Conservation (phyloP, 2,329 filamentous ascomycete species). For the Talaromyces sp. region DNA sequence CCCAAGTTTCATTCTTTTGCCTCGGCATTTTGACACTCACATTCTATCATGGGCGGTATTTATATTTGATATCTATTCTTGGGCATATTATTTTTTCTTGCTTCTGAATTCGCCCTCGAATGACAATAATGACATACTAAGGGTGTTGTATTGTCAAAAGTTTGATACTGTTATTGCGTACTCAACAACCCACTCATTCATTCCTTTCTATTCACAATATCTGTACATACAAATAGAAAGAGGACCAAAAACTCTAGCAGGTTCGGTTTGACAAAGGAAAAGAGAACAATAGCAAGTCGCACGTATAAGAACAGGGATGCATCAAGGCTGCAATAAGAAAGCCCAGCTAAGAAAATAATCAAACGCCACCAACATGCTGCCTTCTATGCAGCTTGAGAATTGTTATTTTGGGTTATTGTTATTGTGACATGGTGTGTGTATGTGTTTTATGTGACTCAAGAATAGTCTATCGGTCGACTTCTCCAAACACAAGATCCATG, state of each 20-base stretch:
- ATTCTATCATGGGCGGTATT: neutral
- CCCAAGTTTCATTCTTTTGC: neutral
- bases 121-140: neutral
- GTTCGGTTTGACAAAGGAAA: slow-evolving; percentile 13
- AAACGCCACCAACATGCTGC: slow-evolving; percentile 29
- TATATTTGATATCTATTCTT: neutral
- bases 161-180: neutral
- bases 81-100: neutral
- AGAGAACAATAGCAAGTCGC: slow-evolving; percentile 10
- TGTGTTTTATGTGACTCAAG: slow-evolving; percentile 1
- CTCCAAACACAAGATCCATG: slow-evolving; percentile 86
- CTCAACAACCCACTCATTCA: slow-evolving; percentile 2
- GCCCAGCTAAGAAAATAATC: slow-evolving; percentile 18
- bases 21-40: neutral
- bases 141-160: neutral
- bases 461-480: slow-evolving; percentile 47
- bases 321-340: slow-evolving; percentile 14
- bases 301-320: slow-evolving; percentile 19
- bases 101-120: neutral
- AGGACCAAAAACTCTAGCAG: slow-evolving; percentile 3
- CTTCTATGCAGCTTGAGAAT: slow-evolving; percentile 1
- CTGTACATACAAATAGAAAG: slow-evolving; percentile 13
- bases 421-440: slow-evolving; percentile 7
- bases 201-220: slow-evolving; percentile 11
- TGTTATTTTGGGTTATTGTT: slow-evolving; percentile 2